Evolutionary conservation across 129 eudicot species (phyloP), one percentile per base, ranked within the genome.

Genomic region (Lactuca saligna): DNA sequence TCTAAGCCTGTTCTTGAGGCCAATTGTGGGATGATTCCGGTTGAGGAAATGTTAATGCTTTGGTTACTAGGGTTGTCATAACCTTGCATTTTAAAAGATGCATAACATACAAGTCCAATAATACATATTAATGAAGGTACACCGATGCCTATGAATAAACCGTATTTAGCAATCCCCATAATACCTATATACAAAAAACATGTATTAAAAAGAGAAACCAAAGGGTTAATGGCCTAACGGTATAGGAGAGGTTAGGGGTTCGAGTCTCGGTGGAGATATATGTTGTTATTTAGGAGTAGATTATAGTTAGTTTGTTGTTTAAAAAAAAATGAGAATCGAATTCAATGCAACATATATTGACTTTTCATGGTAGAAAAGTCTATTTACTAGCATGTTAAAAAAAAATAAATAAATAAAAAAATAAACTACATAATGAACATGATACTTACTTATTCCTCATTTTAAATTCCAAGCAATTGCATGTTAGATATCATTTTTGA

Each of bases 121-220:
- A 72, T 33, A 58, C 54, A 59, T 3, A 78, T 15, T 10, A 46
- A n/a, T 41, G 63, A 39, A 0, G 82, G 78, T 54, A 72, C 65
- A 41, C 82, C 78, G 4, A 78, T 50, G 64, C 82, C 82, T 61
- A 78, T 51, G 57, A 41, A 58, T 59, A 78, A 58, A 58, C 78
- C 82, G 17, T 72, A 78, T n/a, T 51, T 78, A 0, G 78, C 82
- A 7, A 65, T 49, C 29, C 61, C 42, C n/a, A 75, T 48, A 51
- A 72, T 32, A 41, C 78, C 82, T 78, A 73, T 32, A 39, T 3
- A 17, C 3, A 25, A 39, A 63, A 76, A 64, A 34, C 12, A 63
- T 25, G 1, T 4, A 54, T 68, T 15, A 49, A 6, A 58, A 17
- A 17, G 11, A 37, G 11, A n/a, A n/a, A n/a, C n/a, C n/a, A n/a